A percentile compares a stretch with the other conserved stretches of the same genome.
These are phyloP conservation scores for Litsea cubeba DNA, from an alignment of 164 flowering plant species.

Conservation along the genomic window DNA sequence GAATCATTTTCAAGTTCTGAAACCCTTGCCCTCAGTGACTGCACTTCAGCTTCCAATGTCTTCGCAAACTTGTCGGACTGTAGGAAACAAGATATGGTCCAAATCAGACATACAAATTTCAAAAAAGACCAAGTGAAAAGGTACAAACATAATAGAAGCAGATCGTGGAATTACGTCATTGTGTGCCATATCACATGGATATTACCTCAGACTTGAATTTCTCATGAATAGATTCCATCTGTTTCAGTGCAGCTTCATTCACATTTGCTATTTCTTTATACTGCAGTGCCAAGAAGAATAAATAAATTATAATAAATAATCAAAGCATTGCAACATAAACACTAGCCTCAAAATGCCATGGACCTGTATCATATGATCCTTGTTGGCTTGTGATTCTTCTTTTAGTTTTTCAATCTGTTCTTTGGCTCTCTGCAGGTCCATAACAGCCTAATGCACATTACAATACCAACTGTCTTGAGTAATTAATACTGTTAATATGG, in stretches of 20 bases:
- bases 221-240: constrained; percentile 77
- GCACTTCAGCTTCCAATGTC: constrained; percentile 64
- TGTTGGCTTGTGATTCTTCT: constrained; percentile 59
- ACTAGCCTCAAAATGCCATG: neutral
- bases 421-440: constrained; percentile 33
- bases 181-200: neutral
- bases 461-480: neutral
- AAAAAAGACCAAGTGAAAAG: neutral
- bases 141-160: neutral
- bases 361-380: constrained; percentile 93
- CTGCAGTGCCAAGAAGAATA: constrained; percentile 27
- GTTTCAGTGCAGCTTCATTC: constrained; percentile 77
- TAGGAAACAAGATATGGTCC: constrained; percentile 1
- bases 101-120: neutral
- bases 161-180: neutral
- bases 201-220: constrained; percentile 65
- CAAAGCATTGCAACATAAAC: neutral
- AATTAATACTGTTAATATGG: neutral
- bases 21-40: constrained; percentile 48
- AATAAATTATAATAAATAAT: neutral
- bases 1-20: constrained; percentile 59
- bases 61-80: constrained; percentile 65
- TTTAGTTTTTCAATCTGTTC: constrained; percentile 62
- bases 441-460: constrained; percentile 22
- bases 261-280: constrained; percentile 87